Conservation (phyloP, 257 asterid genomes). For the Plectranthus barbatus region DNA sequence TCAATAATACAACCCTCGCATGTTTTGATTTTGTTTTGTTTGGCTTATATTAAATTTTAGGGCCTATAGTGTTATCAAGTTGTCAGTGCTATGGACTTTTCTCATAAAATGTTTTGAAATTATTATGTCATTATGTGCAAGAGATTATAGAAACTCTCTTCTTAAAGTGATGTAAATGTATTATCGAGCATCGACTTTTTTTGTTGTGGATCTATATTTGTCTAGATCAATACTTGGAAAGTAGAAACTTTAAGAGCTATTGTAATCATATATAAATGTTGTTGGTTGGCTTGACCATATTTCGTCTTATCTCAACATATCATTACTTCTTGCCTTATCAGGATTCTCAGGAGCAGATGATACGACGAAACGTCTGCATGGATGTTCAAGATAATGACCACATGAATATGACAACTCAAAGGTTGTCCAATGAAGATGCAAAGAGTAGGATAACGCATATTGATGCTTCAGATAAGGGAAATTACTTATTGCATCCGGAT, state of each 20-base stretch:
- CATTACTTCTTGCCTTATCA: neutral
- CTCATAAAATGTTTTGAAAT: neutral
- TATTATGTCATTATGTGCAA: neutral
- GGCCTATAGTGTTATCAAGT: neutral
- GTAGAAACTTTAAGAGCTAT: too few relatives aligned
- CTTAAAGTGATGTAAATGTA: neutral
- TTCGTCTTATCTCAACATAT: too few relatives aligned
- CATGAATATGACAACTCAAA: constrained; percentile 3
- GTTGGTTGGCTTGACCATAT: constrained; percentile 16
- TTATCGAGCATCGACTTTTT: neutral
- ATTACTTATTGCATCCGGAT: constrained; percentile 10
- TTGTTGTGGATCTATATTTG: neutral
- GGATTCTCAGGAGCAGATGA: constrained; percentile 23
- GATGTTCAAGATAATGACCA: constrained; percentile 15
- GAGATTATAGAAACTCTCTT: neutral
- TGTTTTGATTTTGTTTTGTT: too few relatives aligned
- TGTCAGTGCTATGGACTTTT: neutral
- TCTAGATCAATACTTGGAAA: too few relatives aligned
- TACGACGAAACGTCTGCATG: constrained; percentile 10
- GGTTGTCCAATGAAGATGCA: constrained; percentile 16
- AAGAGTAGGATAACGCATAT: neutral
- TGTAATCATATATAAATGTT: too few relatives aligned
- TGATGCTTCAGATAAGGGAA: constrained; percentile 13
- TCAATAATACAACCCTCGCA: too few relatives aligned
- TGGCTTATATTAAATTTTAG: neutral